phyloP scores from a whole-genome alignment of 2,329 filamentous ascomycete genomes.

The Onygena corvina region DNA sequence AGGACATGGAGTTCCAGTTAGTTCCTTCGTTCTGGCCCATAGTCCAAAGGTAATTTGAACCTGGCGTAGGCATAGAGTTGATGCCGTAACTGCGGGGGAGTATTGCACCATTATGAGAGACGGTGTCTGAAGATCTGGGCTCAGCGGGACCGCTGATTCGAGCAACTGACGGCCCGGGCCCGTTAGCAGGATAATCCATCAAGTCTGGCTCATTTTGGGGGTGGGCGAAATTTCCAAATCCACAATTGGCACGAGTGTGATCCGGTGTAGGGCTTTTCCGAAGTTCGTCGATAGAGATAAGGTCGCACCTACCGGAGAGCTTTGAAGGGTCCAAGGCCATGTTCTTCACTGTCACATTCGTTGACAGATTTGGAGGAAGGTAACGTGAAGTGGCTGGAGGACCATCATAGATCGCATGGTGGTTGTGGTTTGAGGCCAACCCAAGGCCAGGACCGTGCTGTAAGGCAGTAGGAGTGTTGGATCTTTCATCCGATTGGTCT shows the following conservation, averaged over 20 bases:
- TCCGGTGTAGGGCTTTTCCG: conserved; percentile 3
- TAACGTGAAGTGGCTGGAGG: neutral
- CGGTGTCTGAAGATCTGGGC: neutral
- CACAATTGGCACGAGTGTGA: neutral
- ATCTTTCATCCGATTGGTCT: neutral
- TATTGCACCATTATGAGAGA: neutral
- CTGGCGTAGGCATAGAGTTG: neutral
- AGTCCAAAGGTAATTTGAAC: conserved; percentile 9
- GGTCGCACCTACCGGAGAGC: neutral
- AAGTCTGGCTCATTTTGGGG: neutral
- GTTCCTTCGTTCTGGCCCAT: conserved; percentile 6
- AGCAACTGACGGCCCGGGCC: neutral
- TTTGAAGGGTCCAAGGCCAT: neutral
- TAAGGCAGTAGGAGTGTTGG: neutral
- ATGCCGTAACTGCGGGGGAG: neutral
- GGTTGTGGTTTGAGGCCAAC: neutral
- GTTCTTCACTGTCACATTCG: neutral
- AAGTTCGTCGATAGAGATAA: conserved; percentile 3
- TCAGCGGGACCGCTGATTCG: neutral
- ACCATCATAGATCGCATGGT: neutral
- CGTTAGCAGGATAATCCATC: neutral
- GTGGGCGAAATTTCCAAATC: neutral
- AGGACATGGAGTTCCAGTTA: conserved; percentile 8
- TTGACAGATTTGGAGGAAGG: neutral
- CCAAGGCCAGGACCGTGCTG: neutral